phyloP scores from a whole-genome alignment of 2,329 filamentous ascomycete genomes.

The Zelopaecilomyces penicillatus region DNA sequence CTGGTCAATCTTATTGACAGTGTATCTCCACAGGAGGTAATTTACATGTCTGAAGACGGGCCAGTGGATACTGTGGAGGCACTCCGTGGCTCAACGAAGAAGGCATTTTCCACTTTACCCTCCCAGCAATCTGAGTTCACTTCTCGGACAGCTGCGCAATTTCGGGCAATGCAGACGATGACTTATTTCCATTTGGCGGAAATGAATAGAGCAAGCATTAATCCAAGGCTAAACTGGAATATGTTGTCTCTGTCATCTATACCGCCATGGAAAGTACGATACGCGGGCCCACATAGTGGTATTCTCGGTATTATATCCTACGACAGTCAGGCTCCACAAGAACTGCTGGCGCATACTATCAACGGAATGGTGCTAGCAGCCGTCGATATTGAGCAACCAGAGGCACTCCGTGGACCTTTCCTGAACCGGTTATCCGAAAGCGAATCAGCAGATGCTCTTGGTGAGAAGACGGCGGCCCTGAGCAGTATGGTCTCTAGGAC shows the following conservation, averaged over 20 bases:
- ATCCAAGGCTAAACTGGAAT: conserved; percentile 35
- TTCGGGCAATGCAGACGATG: conserved; percentile 69
- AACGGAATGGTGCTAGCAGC: conserved; percentile 64
- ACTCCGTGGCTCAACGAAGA: conserved; percentile 37
- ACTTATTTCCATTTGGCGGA: conserved; percentile 60
- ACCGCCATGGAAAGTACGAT: conserved; percentile 55
- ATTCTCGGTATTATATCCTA: conserved; percentile 62
- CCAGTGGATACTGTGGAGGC: conserved; percentile 47
- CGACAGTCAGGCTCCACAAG: conserved; percentile 51
- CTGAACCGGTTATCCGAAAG: not conserved
- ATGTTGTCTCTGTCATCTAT: conserved; percentile 45
- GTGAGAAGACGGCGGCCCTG: not conserved
- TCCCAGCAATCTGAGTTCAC: conserved; percentile 50
- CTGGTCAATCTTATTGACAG: conserved; percentile 47
- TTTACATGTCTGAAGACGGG: conserved; percentile 62
- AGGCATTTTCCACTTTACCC: conserved; percentile 43
- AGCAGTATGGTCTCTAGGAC: conserved; percentile 12
- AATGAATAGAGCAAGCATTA: conserved; percentile 5
- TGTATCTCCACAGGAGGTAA: conserved; percentile 49
- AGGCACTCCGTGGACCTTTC: conserved; percentile 36
- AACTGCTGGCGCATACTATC: conserved; percentile 54
- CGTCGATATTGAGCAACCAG: conserved; percentile 48
- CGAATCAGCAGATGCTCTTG: conserved; percentile 12
- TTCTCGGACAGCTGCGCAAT: conserved; percentile 53
- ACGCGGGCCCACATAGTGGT: conserved; percentile 40